phyloP scores from a whole-genome alignment of 1,139 yeast species.

The Candida gigantensis region DNA sequence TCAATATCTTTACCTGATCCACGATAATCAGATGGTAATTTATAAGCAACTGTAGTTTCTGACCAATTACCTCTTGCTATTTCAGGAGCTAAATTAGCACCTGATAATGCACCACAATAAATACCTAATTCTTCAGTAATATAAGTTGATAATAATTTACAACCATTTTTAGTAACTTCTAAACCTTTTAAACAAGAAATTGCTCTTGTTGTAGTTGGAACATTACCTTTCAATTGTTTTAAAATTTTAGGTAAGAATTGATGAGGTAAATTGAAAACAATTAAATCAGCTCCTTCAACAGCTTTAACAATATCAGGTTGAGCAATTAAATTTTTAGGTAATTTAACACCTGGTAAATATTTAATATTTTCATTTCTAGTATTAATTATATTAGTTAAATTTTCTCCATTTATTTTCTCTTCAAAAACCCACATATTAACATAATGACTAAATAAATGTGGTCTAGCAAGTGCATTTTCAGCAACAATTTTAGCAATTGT shows the following conservation, averaged over 20 bases:
- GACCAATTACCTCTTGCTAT: constrained; percentile 52
- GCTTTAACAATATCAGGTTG: constrained; percentile 40
- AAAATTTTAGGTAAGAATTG: constrained; percentile 46
- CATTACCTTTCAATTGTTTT: constrained; percentile 38
- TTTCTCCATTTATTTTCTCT: constrained; percentile 43
- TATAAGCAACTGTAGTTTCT: constrained; percentile 51
- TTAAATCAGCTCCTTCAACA: constrained; percentile 44
- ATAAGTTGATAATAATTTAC: constrained; percentile 44
- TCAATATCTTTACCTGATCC: constrained; percentile 49
- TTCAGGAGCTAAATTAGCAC: constrained; percentile 52
- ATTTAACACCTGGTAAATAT: constrained; percentile 46
- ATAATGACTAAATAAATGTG: constrained; percentile 38
- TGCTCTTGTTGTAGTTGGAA: constrained; percentile 42
- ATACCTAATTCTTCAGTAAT: constrained; percentile 48
- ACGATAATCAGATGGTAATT: constrained; percentile 38
- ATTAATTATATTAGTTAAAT: constrained; percentile 48
- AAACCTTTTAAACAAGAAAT: constrained; percentile 52
- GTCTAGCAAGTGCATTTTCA: constrained; percentile 43
- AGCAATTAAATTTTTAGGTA: constrained; percentile 46
- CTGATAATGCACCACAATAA: constrained; percentile 48
- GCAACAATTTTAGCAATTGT: constrained; percentile 50
- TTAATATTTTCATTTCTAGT: constrained; percentile 46
- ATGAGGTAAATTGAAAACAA: constrained; percentile 51
- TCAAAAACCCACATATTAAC: constrained; percentile 53
- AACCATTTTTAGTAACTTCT: constrained; percentile 47